Evolutionary conservation across 805 yeast species (phyloP), one percentile per base, ranked within the genome.

Genomic region (Helenozyma baotianmanensis): DNA sequence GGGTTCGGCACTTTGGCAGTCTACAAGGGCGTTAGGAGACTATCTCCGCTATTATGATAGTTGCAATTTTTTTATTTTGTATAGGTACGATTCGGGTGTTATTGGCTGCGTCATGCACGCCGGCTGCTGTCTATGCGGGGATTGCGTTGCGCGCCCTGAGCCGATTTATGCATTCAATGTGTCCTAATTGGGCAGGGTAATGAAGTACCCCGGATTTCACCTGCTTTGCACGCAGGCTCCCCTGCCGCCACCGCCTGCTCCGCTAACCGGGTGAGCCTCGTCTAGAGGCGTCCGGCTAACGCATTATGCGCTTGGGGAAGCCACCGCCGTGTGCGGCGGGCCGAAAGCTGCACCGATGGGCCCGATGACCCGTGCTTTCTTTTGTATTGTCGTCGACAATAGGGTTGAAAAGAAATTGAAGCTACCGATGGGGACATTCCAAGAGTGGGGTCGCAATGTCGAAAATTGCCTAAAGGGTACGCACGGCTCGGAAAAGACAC

Each of bases 21-120:
- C 17, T 7, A n/a, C 17, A 24, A 24, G 26, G 26, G 22, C 22
- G 29, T 27, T 27, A 27, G 29, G 29, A 27, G n/a, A 21, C 11
- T 9, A 4, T 7, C 17, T 14, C 23, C n/a, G 10, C 12, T 14
- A 6, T 5, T 11, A 9, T 8, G 8, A 5, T 6, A 7, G 6
- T 17, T 27, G 23, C 11, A 18, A 18, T 4, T n/a, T 6, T 17
- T 6, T 17, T 17, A 17, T 17, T 21, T 27, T 27, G 29, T 23
- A 27, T 17, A 27, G 16, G 29, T 27, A 27, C 9, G 21, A 10
- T 27, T 27, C 29, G 29, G 29, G 23, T 9, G 4, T 9, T 9
- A 9, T 16, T 8, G 15, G 21, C 17, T 18, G 29, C 29, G 4
- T 6, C 14, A n/a, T 27, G 29, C 29, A 18, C 15, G 29, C 29